phyloP scores from a whole-genome alignment of 345 rosid genomes.

The Lumnitzera racemosa region DNA sequence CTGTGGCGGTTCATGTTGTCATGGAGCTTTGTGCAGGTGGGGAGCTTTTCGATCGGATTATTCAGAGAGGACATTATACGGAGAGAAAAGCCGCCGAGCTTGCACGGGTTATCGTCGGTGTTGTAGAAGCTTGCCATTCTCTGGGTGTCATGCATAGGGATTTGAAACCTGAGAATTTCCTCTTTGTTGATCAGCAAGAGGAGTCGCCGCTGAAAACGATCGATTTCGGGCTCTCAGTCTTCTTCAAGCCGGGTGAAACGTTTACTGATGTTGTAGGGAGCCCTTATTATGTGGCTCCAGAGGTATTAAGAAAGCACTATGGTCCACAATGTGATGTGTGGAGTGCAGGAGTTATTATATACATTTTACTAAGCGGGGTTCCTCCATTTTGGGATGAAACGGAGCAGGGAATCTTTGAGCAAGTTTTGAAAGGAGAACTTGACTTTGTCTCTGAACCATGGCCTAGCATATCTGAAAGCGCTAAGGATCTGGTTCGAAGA shows the following conservation, averaged over 20 bases:
- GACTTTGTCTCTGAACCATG: conserved; percentile 94
- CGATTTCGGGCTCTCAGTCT: conserved; percentile 90
- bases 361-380: conserved; percentile 82
- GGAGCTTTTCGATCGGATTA: conserved; percentile 88
- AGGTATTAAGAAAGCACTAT: conserved; percentile 76
- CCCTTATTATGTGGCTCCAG: conserved; percentile 98
- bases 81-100: conserved; percentile 87
- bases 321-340: conserved; percentile 93
- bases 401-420: conserved; percentile 96
- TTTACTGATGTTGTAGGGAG: conserved; percentile 93
- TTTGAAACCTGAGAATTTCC: conserved; percentile 96
- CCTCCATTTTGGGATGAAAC: conserved; percentile 99
- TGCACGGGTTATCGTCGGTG: conserved; percentile 69
- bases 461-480: conserved; percentile 84
- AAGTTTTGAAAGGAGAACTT: conserved; percentile 85
- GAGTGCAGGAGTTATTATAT: conserved; percentile 96
- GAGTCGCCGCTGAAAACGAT: conserved; percentile 74
- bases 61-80: conserved; percentile 79
- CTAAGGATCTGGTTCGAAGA: conserved; percentile 77
- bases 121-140: conserved; percentile 90
- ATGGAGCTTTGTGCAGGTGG: conserved; percentile 98
- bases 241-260: conserved; percentile 86
- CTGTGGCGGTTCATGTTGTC: conserved; percentile 75
- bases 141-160: conserved; percentile 96
- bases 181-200: conserved; percentile 60